Percentiles rank a stretch among this genome's conserved stretches.
These are phyloP conservation scores for Pleurotus tuoliensis DNA, from an alignment of 768 basidiomycete species.

Conservation along the genomic window DNA sequence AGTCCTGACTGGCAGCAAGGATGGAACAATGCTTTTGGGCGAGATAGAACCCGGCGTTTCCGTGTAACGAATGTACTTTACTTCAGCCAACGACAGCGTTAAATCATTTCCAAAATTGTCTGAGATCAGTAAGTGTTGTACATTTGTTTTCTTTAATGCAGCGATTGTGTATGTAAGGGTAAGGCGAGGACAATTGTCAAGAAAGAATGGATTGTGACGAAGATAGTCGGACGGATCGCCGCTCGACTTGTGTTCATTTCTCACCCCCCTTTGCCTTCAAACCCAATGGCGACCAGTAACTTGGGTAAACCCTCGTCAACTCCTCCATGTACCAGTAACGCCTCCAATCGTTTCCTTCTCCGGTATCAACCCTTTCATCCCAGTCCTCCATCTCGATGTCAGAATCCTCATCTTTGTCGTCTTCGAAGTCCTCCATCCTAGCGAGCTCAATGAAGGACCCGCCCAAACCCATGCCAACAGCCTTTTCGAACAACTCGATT, in stretches of 20 bases:
- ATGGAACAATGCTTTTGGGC: conserved; percentile 87
- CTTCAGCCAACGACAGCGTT: too few relatives aligned
- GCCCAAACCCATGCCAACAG: conserved; percentile 50
- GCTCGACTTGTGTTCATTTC: background rate
- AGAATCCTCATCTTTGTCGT: conserved; percentile 8
- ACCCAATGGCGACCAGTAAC: conserved; percentile 32
- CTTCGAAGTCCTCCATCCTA: conserved; percentile 23
- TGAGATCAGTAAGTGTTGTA: too few relatives aligned
- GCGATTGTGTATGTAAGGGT: too few relatives aligned
- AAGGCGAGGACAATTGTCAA: too few relatives aligned
- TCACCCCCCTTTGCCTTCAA: background rate
- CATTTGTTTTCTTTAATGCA: too few relatives aligned
- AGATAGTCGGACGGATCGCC: background rate
- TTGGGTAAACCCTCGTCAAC: conserved; percentile 47
- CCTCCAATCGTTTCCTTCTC: conserved; percentile 15
- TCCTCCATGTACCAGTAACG: conserved; percentile 62
- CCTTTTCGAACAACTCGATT: conserved; percentile 17
- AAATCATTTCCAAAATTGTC: too few relatives aligned
- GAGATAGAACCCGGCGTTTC: conserved; percentile 72
- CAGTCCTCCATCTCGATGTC: conserved; percentile 14
- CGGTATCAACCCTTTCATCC: conserved; percentile 17
- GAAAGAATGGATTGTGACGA: background rate
- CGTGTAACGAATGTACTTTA: conserved; percentile 24
- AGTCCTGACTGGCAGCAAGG: conserved; percentile 93
- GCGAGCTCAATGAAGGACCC: conserved; percentile 61